A percentile compares a stretch with the other conserved stretches of the same genome.
Evolutionary conservation across 495 filamentous ascomycete genomes (phyloP).

Genomic region (Aspergillus leporis): DNA sequence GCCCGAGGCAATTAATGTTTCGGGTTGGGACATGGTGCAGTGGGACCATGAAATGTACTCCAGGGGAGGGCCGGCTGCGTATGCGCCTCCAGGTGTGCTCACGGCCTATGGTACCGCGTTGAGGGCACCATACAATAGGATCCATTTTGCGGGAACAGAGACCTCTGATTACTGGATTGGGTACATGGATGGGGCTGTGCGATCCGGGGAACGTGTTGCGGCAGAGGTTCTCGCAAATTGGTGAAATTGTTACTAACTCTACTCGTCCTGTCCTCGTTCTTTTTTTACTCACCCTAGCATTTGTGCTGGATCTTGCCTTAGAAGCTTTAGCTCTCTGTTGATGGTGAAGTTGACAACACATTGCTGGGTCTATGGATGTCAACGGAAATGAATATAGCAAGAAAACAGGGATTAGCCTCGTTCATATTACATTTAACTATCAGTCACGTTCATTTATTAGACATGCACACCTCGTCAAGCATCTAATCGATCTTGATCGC

Average conservation of each 20-base stretch:
- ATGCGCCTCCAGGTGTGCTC: constrained; percentile 1
- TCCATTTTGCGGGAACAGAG: constrained; percentile 1
- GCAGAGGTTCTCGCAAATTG: not conserved
- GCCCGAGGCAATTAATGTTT: not conserved
- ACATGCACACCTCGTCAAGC: not conserved
- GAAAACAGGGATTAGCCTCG: not conserved
- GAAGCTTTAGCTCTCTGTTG: not conserved
- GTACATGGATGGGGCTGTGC: not conserved
- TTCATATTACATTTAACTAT: not conserved
- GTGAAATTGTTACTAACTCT: not conserved
- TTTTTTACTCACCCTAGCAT: not conserved
- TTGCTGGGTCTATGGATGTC: not conserved
- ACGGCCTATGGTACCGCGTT: not conserved
- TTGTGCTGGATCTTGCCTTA: not conserved
- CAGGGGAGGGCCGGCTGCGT: not conserved
- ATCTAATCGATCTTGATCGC: constrained; percentile 61
- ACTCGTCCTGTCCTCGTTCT: not conserved
- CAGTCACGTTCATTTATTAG: not conserved
- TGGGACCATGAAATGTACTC: not conserved
- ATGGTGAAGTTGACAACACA: not conserved
- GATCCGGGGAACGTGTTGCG: not conserved
- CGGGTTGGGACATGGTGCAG: not conserved
- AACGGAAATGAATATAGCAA: not conserved
- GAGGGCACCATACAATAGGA: not conserved
- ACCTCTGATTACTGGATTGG: not conserved